Evolutionary conservation across 345 rosid species (phyloP), one percentile per base, ranked within the genome.

Genomic region (Lepidium sativum): DNA sequence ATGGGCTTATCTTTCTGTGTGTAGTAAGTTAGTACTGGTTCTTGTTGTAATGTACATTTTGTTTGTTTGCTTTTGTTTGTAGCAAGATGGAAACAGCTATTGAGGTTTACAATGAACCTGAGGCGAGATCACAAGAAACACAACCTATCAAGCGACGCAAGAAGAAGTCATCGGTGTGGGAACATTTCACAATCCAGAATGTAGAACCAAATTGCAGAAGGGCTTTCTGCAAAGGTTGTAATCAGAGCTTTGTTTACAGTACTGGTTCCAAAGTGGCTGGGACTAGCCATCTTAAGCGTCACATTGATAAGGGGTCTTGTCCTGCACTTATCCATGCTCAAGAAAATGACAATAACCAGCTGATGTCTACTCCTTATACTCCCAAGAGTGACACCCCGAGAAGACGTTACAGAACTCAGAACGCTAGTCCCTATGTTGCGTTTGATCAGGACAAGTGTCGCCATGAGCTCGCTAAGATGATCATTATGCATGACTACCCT

Each of bases 171-270:
- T 76, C 83, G 7, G 97, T 89, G 31, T 92, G 97, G 97, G 98
- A 92, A 34, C 81, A 87, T 72, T 92, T 92, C 73, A 87, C 97
- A 1, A 83, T 92, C 25, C 87, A 89, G 74, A 61, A 54, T 1
- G 86, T 90, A 0, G 78, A 92, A 41, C 69, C 92, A 2, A 87
- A 80, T 48, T 81, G 91, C 74, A 83, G 94, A 75, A 83, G 98
- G 65, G 98, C 96, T 32, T 81, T 74, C 69, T 92, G 98, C 79
- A 92, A 89, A 55, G 91, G 80, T 57, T 92, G 98, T 87, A 92
- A 84, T 64, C 96, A 89, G 77, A 92, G 94, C 71, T 92, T 92
- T 80, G 97, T 97, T n/a, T 92, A 92, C 55, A 89, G 98, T 77
- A 87, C 86, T 1, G 98, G 98, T 55, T 75, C 86, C 1, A 89